phyloP scores from a whole-genome alignment of 371 early-diverging fungal species.

The Mortierella sp. region DNA sequence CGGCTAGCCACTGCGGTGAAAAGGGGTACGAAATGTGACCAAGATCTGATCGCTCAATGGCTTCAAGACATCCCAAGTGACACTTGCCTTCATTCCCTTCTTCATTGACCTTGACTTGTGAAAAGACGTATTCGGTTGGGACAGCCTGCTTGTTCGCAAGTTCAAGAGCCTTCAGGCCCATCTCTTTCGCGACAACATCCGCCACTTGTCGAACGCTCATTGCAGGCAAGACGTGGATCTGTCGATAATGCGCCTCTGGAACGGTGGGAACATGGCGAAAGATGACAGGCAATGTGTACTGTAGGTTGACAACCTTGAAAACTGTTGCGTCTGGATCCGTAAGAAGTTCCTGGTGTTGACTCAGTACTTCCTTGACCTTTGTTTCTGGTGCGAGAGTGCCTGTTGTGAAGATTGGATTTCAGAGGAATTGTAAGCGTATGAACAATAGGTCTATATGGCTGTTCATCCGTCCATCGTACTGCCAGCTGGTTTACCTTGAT shows the following conservation, averaged over 20 bases:
- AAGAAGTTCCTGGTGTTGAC: conserved; percentile 38
- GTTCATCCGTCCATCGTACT: background rate
- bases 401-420: background rate
- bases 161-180: conserved; percentile 45
- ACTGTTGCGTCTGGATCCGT: conserved; percentile 36
- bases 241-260: conserved; percentile 49
- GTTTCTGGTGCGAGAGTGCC: conserved; percentile 40
- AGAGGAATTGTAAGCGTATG: background rate
- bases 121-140: conserved; percentile 34
- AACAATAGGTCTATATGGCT: background rate
- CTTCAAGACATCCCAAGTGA: background rate
- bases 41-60: no score
- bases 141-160: conserved; percentile 9
- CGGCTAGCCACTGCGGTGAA: no score
- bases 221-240: conserved; percentile 33
- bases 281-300: conserved; percentile 38
- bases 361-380: conserved; percentile 40
- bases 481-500: conserved; percentile 39
- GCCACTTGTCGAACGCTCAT: conserved; percentile 43
- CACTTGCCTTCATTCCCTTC: conserved; percentile 40
- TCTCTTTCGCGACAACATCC: conserved; percentile 34
- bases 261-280: conserved; percentile 52
- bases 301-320: conserved; percentile 44
- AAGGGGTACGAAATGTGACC: no score
- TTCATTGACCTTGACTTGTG: conserved; percentile 35